A percentile compares a stretch with the other conserved stretches of the same genome.
Evolutionary conservation across 176 grass and related monocot genomes (phyloP).

Genomic region (Rhynchospora pubera): DNA sequence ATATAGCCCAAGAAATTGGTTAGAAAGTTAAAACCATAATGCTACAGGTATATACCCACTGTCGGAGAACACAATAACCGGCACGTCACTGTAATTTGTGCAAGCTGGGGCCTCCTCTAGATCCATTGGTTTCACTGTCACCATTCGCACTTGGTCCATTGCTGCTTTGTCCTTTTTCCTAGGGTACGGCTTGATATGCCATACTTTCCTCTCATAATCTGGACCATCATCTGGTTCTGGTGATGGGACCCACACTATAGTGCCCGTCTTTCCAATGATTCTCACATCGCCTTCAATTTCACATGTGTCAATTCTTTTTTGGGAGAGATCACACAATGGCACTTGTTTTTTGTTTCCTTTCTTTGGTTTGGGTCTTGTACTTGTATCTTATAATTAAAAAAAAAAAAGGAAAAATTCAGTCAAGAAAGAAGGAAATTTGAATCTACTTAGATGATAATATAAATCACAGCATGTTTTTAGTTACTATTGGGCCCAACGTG

Average conservation of each 20-base stretch:
- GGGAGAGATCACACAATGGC: constrained; percentile 55
- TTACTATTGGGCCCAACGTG: constrained; percentile 14
- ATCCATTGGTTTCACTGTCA: constrained; percentile 35
- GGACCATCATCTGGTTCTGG: constrained; percentile 26
- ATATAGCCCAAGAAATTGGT: too few relatives aligned
- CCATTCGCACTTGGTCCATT: constrained; percentile 22
- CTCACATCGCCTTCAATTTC: constrained; percentile 72
- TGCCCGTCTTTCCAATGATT: constrained; percentile 34
- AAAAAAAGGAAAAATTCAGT: constrained; percentile 21
- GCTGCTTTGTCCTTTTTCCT: constrained; percentile 48
- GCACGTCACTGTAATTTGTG: constrained; percentile 30
- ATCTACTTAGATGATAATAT: not conserved
- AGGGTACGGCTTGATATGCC: constrained; percentile 57
- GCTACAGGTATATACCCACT: constrained; percentile 16
- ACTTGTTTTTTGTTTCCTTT: constrained; percentile 10
- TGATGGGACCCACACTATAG: constrained; percentile 34
- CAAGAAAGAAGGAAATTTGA: not conserved
- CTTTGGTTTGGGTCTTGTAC: not conserved
- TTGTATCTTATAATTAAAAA: not conserved
- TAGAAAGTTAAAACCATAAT: not conserved
- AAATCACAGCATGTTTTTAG: not conserved
- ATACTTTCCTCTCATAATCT: constrained; percentile 42
- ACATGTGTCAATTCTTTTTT: constrained; percentile 66
- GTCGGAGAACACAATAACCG: constrained; percentile 71
- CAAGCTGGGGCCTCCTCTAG: constrained; percentile 20